Evolutionary conservation across 176 grass and related monocot species (phyloP).

Genomic region (Bonia amplexicaulis): DNA sequence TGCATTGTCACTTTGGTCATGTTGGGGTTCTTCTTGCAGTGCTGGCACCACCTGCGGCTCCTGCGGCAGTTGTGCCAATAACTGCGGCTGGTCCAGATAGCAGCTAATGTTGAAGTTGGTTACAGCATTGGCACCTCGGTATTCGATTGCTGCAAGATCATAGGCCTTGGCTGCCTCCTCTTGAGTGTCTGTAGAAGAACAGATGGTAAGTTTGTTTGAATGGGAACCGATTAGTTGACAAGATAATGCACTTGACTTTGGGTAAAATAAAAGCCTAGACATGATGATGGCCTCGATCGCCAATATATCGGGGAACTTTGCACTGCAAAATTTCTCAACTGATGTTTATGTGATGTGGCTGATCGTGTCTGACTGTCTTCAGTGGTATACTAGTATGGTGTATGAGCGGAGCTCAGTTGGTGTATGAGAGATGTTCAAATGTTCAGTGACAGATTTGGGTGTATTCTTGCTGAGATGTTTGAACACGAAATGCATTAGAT

Average conservation of each 20-base stretch:
- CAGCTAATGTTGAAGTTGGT: constrained; percentile 83
- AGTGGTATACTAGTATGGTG: background rate
- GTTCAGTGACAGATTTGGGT: background rate
- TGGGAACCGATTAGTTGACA: background rate
- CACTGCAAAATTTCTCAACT: background rate
- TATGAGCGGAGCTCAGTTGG: background rate
- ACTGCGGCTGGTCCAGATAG: constrained; percentile 51
- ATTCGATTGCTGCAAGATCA: constrained; percentile 91
- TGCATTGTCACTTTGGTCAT: background rate
- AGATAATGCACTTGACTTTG: background rate
- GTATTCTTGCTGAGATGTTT: background rate
- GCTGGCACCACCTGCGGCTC: constrained; percentile 35
- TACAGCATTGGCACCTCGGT: constrained; percentile 68
- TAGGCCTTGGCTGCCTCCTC: constrained; percentile 95
- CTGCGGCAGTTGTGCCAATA: constrained; percentile 26
- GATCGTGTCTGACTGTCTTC: background rate
- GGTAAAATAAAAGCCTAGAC: background rate
- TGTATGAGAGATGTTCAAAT: background rate
- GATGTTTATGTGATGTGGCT: background rate
- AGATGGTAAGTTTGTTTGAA: background rate
- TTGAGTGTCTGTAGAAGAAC: constrained; percentile 57
- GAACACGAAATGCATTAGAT: background rate
- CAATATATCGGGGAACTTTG: background rate
- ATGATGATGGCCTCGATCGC: background rate
- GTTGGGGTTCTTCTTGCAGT: constrained; percentile 35